Evolutionary conservation across 352 stramenopile species (phyloP), one percentile per base, ranked within the genome.

Genomic region (Phytophthora lateralis): DNA sequence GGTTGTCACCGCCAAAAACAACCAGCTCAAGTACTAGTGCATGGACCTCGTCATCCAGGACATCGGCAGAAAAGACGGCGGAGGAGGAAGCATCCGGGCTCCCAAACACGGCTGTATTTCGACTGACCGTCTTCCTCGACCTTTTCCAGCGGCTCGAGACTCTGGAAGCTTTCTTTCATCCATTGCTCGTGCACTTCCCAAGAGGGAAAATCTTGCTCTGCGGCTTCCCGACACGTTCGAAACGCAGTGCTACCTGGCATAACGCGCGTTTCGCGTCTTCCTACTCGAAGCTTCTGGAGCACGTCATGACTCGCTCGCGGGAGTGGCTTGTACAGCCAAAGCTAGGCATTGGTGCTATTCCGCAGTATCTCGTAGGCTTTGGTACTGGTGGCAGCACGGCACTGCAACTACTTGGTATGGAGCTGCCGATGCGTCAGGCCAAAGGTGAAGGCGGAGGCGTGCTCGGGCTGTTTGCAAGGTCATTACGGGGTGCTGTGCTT

Each of bases 241-340:
- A 69, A 18, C 59, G 61, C 4, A 46, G 48, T 18, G 71, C 46
- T 17, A 66, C 83, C 0, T 82, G 87, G 71, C 78, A 81, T 44
- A 90, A 81, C 47, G 70, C 76, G 8, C 73, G 65, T 14, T 69
- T 88, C 11, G 75, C 81, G 7, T 45, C 50, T 15, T 71, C 47
- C 7, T 90, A 90, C 49, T 57, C 55, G 4, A 71, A 75, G 35
- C 45, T 94, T 20, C 68, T 94, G 6, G 52, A 77, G 1, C 53
- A 90, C 27, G 51, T 91, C 32, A 74, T 85, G 55, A 62, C 66
- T 12, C 73, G 50, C 15, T 82, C 82, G 15, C 63, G 74, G 0
- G 81, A 90, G 34, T 94, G 85, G 82, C 78, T 89, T n/a, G 69
- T 82, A 14, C 82, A 94, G 56, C 85, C 85, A 8, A 92, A 89